These are phyloP conservation scores for Haplosporangium gracile DNA, from an alignment of 192 early-diverging fungal species.

Conservation along the genomic window DNA sequence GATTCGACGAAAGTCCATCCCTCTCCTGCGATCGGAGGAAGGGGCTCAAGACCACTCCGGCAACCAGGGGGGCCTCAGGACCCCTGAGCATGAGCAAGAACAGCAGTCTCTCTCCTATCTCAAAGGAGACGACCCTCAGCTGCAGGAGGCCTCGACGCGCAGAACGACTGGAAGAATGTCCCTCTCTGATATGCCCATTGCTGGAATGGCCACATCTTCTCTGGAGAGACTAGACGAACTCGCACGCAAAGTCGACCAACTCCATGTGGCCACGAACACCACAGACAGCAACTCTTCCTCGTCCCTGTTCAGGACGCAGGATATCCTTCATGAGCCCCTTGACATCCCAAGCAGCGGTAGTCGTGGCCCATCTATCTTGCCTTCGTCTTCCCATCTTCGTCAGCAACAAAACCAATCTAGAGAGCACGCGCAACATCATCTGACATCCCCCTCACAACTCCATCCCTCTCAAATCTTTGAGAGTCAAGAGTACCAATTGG, in stretches of 20 bases:
- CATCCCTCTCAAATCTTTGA: slow-evolving; percentile 41
- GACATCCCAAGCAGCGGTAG: slow-evolving; percentile 4
- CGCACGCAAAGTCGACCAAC: slow-evolving; percentile 44
- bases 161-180: not conserved
- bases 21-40: slow-evolving; percentile 14
- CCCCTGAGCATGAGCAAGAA: not conserved
- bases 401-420: not conserved
- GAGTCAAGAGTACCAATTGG: slow-evolving; percentile 66
- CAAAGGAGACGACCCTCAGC: not conserved
- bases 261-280: slow-evolving; percentile 11
- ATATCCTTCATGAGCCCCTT: slow-evolving; percentile 15
- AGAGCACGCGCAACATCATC: slow-evolving; percentile 8
- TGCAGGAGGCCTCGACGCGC: not conserved
- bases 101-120: not conserved
- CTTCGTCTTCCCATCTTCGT: not conserved
- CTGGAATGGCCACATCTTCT: slow-evolving; percentile 39
- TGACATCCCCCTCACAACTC: slow-evolving; percentile 20
- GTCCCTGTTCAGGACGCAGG: not conserved
- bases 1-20: slow-evolving; percentile 24
- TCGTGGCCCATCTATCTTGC: not conserved
- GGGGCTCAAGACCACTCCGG: slow-evolving; percentile 4
- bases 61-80: not conserved
- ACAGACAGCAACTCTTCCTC: not conserved
- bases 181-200: slow-evolving; percentile 17
- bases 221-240: slow-evolving; percentile 45